Percentiles rank a stretch among this genome's conserved stretches.
Conservation (phyloP, 2,329 filamentous ascomycete species). For the Nectriaceae sp. region DNA sequence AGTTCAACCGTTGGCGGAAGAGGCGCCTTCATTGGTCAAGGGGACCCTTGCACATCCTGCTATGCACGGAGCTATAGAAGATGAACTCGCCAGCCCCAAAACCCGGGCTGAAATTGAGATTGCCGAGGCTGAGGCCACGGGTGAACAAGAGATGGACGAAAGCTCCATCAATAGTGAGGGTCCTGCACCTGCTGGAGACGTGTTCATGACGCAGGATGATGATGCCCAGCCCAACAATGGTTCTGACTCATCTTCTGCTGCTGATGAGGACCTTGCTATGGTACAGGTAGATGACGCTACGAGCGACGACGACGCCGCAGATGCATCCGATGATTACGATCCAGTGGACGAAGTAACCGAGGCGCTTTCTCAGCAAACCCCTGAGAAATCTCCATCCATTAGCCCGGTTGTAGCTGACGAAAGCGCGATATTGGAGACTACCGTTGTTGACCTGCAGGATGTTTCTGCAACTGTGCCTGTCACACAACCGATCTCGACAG, state of each 20-base stretch:
- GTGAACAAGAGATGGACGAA: neutral
- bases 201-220: neutral
- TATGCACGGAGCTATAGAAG: no score
- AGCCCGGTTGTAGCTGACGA: conserved; percentile 18
- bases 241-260: conserved; percentile 8
- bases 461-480: conserved; percentile 22
- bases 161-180: neutral
- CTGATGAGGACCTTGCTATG: conserved; percentile 22
- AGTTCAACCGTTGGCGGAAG: no score
- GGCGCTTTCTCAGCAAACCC: conserved; percentile 12
- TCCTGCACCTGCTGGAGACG: neutral
- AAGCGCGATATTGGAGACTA: conserved; percentile 25
- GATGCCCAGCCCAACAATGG: neutral
- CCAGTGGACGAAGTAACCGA: conserved; percentile 47
- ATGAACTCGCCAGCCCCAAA: no score
- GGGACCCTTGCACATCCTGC: no score
- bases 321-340: conserved; percentile 55
- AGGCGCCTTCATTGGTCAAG: no score
- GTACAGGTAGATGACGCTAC: conserved; percentile 13
- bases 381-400: conserved; percentile 3
- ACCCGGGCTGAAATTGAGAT: neutral
- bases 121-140: neutral
- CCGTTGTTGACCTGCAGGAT: conserved; percentile 28
- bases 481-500: conserved; percentile 35
- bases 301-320: conserved; percentile 29